Percentiles rank a stretch among this genome's conserved stretches.
Conservation (phyloP, 2,329 filamentous ascomycete species). For the Ophiosphaerella korrae region DNA sequence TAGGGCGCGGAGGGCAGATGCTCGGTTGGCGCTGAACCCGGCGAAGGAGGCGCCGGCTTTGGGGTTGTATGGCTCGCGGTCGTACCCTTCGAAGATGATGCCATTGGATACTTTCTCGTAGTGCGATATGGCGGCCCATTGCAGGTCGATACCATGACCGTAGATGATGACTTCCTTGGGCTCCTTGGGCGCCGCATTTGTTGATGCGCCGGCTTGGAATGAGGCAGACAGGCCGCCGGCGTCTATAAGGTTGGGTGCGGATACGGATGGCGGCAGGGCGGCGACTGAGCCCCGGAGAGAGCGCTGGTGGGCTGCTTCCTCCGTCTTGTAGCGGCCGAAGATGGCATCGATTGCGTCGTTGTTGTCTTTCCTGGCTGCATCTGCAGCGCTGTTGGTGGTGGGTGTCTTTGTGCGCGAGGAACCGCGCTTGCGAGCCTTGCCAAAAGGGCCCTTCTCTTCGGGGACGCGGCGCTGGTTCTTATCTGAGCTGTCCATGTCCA, state of each 20-base stretch:
- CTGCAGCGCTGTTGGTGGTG: conserved; percentile 63
- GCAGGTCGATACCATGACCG: conserved; percentile 71
- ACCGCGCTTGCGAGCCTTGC: conserved; percentile 55
- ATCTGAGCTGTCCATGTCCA: conserved; percentile 32
- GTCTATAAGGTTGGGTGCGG: conserved; percentile 41
- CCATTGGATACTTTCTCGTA: conserved; percentile 84
- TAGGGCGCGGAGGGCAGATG: conserved; percentile 69
- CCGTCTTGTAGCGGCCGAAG: conserved; percentile 46
- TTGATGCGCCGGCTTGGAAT: conserved; percentile 32
- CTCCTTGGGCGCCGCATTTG: conserved; percentile 53
- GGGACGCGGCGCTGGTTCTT: conserved; percentile 59
- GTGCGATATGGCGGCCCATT: conserved; percentile 86
- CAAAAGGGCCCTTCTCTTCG: conserved; percentile 67
- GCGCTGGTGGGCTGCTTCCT: conserved; percentile 33
- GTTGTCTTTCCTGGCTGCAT: conserved; percentile 54
- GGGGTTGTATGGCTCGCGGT: conserved; percentile 76
- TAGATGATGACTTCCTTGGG: conserved; percentile 83
- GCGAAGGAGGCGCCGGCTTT: conserved; percentile 64
- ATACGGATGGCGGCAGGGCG: conserved; percentile 36
- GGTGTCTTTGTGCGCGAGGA: conserved; percentile 61
- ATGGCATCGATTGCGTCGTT: conserved; percentile 54
- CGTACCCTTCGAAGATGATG: conserved; percentile 89
- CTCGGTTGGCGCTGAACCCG: conserved; percentile 70
- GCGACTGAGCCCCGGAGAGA: conserved; percentile 27
- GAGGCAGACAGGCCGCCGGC: conserved; percentile 30